Evolutionary conservation across 1,284 basidiomycete genomes (phyloP), one percentile per base, ranked within the genome.

Genomic region (Boletellus deceptivus): DNA sequence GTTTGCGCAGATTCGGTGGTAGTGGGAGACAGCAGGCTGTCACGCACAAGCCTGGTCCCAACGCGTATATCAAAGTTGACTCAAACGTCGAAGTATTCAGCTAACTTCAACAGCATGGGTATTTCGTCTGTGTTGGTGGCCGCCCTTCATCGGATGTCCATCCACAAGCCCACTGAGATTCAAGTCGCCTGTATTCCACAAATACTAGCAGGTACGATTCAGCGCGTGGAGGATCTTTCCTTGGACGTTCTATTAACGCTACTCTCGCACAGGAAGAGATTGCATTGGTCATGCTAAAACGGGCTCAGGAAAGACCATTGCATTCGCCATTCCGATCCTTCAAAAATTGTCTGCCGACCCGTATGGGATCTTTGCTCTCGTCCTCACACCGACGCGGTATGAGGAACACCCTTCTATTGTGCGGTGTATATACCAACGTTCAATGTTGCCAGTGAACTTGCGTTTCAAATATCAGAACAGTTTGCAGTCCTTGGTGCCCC

Each of bases 231-330:
- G 14, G 0, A 33, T 7, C 36, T 39, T 38, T 33, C 33, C 24
- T 16, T 25, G 22, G 16, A 9, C 14, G 22, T 41, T 35, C 4
- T 5, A 29, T 40, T 51, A 3, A 51, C 31, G 3, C n/a, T 18
- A 3, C 27, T 17, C 36, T 36, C 22, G 55, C 45, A 46, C 46
- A 78, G 89, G 92, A 87, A 64, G 52, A 62, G 96, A 99, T 71
- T 95, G 92, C 66, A 92, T 98, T 56, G 97, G 97, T 29, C 95
- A 97, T 56, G 95, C 97, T 1, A 96, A 98, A 74, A 99, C 96
- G 0, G 97, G 96, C 54, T 95, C 91, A 9, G 96, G 96, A 62
- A 99, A 99, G 75, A 99, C 97, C 0, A 86, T 99, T 51, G 95
- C 97, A 0, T 99, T 99, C 61, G 93, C 96, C 1, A 72, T 99